Conservation (phyloP, 768 basidiomycete genomes). For the Hericium alpestre region DNA sequence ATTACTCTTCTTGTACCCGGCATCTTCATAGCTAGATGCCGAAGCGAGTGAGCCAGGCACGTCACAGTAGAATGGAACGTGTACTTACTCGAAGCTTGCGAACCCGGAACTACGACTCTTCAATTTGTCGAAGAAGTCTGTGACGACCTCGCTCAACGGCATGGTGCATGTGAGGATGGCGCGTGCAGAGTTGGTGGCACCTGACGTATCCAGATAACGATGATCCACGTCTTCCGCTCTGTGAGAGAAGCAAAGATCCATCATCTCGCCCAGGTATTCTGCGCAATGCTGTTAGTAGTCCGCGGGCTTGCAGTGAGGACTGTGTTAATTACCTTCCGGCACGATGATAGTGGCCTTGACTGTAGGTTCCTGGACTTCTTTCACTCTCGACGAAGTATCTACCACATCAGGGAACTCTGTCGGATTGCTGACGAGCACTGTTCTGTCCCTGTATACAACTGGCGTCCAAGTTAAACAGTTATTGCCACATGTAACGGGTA, state of each 20-base stretch:
- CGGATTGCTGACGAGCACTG: slow-evolving; percentile 73
- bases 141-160: slow-evolving; percentile 90
- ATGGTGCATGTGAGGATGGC: slow-evolving; percentile 74
- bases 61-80: neutral
- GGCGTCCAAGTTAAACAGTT: neutral
- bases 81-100: slow-evolving; percentile 79
- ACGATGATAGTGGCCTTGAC: slow-evolving; percentile 91
- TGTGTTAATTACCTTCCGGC: slow-evolving; percentile 59
- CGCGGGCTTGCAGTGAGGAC: too few relatives aligned
- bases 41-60: neutral
- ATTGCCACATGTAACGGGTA: neutral
- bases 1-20: slow-evolving; percentile 74
- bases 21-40: slow-evolving; percentile 76
- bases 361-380: slow-evolving; percentile 81
- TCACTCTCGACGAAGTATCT: slow-evolving; percentile 47
- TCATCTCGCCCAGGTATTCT: slow-evolving; percentile 95
- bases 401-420: slow-evolving; percentile 85
- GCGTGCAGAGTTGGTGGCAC: slow-evolving; percentile 36
- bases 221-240: slow-evolving; percentile 79
- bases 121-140: slow-evolving; percentile 89
- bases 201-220: slow-evolving; percentile 63
- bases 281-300: neutral
- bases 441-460: slow-evolving; percentile 68
- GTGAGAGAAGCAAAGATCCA: slow-evolving; percentile 83
- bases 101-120: slow-evolving; percentile 90